These are phyloP conservation scores for Avena sativa DNA, from an alignment of 176 grass and related monocot genomes.

Conservation along the genomic window DNA sequence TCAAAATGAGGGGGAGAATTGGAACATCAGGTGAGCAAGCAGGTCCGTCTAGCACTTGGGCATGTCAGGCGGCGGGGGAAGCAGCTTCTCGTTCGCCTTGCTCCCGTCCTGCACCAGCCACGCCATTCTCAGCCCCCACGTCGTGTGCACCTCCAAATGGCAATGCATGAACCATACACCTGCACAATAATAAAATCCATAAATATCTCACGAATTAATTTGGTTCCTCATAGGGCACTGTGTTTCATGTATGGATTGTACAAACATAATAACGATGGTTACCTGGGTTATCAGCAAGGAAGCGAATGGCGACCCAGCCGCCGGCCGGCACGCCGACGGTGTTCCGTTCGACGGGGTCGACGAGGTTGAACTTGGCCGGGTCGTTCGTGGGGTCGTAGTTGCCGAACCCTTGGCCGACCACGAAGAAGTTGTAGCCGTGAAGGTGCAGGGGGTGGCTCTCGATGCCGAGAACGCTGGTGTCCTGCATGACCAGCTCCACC, in stretches of 20 bases:
- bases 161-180: constrained; percentile 47
- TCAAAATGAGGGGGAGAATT: background rate
- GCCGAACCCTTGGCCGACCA: constrained; percentile 62
- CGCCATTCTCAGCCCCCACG: constrained; percentile 65
- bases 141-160: constrained; percentile 52
- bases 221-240: too few species aligned
- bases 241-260: too few species aligned
- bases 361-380: constrained; percentile 68
- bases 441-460: constrained; percentile 90
- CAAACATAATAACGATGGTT: background rate
- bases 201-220: too few species aligned
- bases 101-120: constrained; percentile 56
- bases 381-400: constrained; percentile 61
- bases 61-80: constrained; percentile 55
- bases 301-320: constrained; percentile 78
- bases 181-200: background rate
- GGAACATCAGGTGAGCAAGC: background rate
- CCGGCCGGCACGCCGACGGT: constrained; percentile 68
- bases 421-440: constrained; percentile 87
- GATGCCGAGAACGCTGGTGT: constrained; percentile 60
- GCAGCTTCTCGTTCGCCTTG: constrained; percentile 47
- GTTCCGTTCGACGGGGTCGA: constrained; percentile 84
- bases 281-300: constrained; percentile 86
- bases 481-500: constrained; percentile 84
- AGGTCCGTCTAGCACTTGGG: constrained; percentile 44